Conservation (phyloP, 2,329 filamentous ascomycete genomes). For the Beauveria rudraprayagi region DNA sequence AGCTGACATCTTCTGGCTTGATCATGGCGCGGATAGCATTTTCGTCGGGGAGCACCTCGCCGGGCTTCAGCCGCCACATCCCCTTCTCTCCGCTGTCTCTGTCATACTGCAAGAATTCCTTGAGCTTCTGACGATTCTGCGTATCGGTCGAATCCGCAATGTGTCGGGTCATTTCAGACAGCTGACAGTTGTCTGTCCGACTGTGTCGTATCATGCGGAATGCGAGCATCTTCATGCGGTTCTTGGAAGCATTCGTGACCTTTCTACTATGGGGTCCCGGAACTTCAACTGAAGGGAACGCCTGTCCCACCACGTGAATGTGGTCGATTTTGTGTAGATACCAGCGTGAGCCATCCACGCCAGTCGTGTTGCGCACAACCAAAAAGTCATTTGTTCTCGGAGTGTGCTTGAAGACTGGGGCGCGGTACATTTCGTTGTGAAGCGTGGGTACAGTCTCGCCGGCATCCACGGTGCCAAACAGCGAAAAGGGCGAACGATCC, state of each 20-base stretch:
- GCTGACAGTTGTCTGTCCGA: slow-evolving; percentile 57
- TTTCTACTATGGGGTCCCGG: slow-evolving; percentile 90
- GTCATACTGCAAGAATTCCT: slow-evolving; percentile 89
- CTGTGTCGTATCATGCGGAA: slow-evolving; percentile 81
- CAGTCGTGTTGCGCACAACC: slow-evolving; percentile 73
- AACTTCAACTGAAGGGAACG: slow-evolving; percentile 85
- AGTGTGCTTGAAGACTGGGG: slow-evolving; percentile 84
- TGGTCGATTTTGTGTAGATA: slow-evolving; percentile 86
- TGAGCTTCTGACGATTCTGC: slow-evolving; percentile 92
- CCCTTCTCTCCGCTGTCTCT: slow-evolving; percentile 66
- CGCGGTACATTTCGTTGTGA: slow-evolving; percentile 91
- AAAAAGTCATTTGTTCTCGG: slow-evolving; percentile 77
- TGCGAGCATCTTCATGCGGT: slow-evolving; percentile 90
- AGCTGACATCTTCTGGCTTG: slow-evolving; percentile 88
- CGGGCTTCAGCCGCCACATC: slow-evolving; percentile 67
- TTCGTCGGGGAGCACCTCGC: slow-evolving; percentile 72
- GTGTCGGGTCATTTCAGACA: slow-evolving; percentile 84
- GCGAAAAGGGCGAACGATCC: slow-evolving; percentile 90
- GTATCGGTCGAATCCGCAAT: slow-evolving; percentile 90
- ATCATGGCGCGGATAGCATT: slow-evolving; percentile 78
- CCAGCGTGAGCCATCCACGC: slow-evolving; percentile 68
- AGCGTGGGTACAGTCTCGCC: slow-evolving; percentile 86
- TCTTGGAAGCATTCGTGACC: slow-evolving; percentile 95
- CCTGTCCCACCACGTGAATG: slow-evolving; percentile 83
- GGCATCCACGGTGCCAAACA: slow-evolving; percentile 87